These are phyloP conservation scores for Myriosclerotinia curreyana DNA, from an alignment of 2,329 filamentous ascomycete species.

Conservation along the genomic window DNA sequence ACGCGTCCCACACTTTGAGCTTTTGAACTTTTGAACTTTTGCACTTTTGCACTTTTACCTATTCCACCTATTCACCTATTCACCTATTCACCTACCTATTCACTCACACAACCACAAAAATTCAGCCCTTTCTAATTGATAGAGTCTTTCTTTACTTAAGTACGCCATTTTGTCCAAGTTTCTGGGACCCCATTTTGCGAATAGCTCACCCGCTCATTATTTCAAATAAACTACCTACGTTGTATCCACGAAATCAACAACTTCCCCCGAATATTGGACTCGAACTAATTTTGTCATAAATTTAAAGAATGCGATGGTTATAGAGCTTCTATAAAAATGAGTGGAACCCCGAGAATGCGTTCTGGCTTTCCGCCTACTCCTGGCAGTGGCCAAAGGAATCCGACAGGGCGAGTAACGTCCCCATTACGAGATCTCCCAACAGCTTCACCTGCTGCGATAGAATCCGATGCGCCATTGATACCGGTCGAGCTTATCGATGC, in stretches of 20 bases:
- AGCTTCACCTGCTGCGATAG: constrained; percentile 23
- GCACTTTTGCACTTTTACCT: too few relatives aligned
- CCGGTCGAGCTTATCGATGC: constrained; percentile 80
- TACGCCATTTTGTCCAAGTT: neutral
- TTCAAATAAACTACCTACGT: neutral
- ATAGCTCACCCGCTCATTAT: constrained; percentile 1
- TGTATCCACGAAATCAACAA: neutral
- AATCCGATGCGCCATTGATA: constrained; percentile 60
- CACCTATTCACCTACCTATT: neutral
- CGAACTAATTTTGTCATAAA: constrained; percentile 31
- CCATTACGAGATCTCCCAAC: constrained; percentile 35
- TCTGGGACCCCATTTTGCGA: neutral
- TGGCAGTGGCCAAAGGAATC: constrained; percentile 45
- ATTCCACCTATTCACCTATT: too few relatives aligned
- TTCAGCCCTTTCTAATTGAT: neutral
- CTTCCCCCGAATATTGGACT: neutral
- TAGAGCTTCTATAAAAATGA: constrained; percentile 43
- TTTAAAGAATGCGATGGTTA: constrained; percentile 45
- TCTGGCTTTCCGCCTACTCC: constrained; percentile 80
- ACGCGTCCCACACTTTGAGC: too few relatives aligned
- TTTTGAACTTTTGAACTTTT: too few relatives aligned
- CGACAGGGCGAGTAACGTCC: constrained; percentile 31
- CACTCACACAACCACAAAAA: neutral
- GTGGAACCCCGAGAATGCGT: constrained; percentile 75
- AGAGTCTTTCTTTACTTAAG: neutral